Evolutionary conservation across 768 basidiomycete genomes (phyloP), one percentile per base, ranked within the genome.

Genomic region (Trametes maxima): DNA sequence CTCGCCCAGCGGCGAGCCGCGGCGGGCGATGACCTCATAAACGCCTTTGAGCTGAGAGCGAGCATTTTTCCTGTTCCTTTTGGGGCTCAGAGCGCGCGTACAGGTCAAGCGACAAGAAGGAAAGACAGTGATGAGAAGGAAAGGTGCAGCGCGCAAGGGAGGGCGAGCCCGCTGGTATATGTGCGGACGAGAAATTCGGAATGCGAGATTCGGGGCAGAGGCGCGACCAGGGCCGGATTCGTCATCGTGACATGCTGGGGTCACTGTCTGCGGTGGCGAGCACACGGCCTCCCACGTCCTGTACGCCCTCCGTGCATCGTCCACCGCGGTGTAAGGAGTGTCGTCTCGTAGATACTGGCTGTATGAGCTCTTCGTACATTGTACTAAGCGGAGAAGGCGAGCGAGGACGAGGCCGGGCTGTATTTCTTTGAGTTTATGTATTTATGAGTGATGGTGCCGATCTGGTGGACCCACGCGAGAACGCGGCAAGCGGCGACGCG

Each of bases 1-100:
- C 78, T 78, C 22, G 77, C 76, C 59, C 68, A 70, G 37, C 72
- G 67, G 54, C 22, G 43, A 25, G 54, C 42, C 21, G n/a, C 62
- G 42, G 39, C 39, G 25, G 43, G 62, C 60, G 54, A 64, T 48
- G 60, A 60, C 50, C n/a, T 60, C 44, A 19, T 43, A 49, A 65
- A 57, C 54, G 53, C 62, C 61, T 47, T 63, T 28, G 54, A 71
- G 68, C 53, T 63, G 43, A 57, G 57, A 17, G 59, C 59, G 57
- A 65, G 51, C 60, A 63, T 65, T 25, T 49, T 61, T n/a, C n/a
- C 36, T 8, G 25, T 36, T 17, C 51, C 49, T 5, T 25, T 50
- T 19, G 35, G 28, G 13, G 39, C 5, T 24, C 24, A 14, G 24
- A 13, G 16, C 24, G 37, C 35, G 45, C 33, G 14, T 8, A 11